Conservation (phyloP, 2,329 filamentous ascomycete species). For the Fusarium bactridioides region DNA sequence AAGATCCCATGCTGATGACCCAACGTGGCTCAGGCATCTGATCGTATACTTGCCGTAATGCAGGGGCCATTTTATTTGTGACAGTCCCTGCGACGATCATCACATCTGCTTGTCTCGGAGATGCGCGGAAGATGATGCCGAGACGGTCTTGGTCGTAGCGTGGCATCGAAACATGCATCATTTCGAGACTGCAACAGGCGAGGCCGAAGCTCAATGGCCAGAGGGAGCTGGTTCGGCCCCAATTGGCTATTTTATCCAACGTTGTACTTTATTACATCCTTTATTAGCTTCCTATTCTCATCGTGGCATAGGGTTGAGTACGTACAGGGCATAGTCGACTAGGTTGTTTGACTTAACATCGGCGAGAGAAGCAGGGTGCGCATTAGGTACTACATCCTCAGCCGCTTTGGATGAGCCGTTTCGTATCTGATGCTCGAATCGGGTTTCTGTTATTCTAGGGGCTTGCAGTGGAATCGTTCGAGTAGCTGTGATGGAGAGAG, state of each 20-base stretch:
- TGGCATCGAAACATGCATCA: slow-evolving; percentile 71
- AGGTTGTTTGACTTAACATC: slow-evolving; percentile 17
- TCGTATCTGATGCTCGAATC: background rate
- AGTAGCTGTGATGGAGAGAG: background rate
- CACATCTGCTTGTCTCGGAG: slow-evolving; percentile 69
- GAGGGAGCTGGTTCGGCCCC: slow-evolving; percentile 65
- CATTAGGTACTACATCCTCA: background rate
- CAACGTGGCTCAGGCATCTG: slow-evolving; percentile 73
- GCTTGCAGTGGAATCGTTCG: background rate
- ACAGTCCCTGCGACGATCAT: slow-evolving; percentile 74
- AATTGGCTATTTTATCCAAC: slow-evolving; percentile 63
- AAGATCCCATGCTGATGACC: slow-evolving; percentile 74
- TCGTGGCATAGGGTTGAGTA: accelerated
- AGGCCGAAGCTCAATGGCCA: slow-evolving; percentile 70
- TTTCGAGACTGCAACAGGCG: slow-evolving; percentile 69
- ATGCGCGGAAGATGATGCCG: slow-evolving; percentile 73
- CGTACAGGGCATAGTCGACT: slow-evolving; percentile 28
- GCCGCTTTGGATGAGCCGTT: background rate
- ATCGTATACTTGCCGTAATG: slow-evolving; percentile 70
- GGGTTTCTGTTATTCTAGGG: background rate
- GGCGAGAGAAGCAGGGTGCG: background rate
- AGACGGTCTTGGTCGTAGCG: slow-evolving; percentile 70
- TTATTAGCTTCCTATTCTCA: background rate
- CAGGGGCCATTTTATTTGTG: slow-evolving; percentile 74
- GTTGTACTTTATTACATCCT: slow-evolving; percentile 51